These are phyloP conservation scores for Stellera chamaejasme DNA, from an alignment of 345 rosid species.

Conservation along the genomic window DNA sequence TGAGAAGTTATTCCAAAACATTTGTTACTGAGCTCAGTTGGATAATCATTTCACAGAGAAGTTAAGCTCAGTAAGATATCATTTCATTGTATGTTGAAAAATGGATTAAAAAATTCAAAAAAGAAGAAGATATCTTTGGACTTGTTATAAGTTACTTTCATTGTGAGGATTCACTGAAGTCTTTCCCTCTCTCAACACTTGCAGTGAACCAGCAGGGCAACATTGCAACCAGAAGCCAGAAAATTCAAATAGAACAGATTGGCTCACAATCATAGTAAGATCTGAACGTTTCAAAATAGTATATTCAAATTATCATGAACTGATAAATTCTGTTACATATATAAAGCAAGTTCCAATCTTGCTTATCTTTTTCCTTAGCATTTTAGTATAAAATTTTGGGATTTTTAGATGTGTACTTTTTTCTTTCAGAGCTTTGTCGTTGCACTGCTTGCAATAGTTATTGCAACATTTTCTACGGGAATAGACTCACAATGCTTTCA, in stretches of 20 bases:
- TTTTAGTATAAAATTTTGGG: no score
- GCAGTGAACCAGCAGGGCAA: conserved; percentile 92
- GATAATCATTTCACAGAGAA: no score
- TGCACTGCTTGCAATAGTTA: conserved; percentile 78
- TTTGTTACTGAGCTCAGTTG: no score
- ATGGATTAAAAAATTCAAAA: no score
- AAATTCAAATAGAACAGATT: conserved; percentile 72
- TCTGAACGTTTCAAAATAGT: conserved; percentile 6
- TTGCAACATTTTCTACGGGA: conserved; percentile 95
- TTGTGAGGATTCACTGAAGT: neutral
- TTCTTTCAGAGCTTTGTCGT: conserved; percentile 73
- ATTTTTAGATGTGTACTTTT: neutral
- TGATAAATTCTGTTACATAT: neutral
- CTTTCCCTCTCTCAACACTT: conserved; percentile 8
- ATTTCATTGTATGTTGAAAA: no score
- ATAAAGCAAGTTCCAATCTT: no score
- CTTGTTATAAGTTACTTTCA: neutral
- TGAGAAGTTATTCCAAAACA: no score
- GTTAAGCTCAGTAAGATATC: no score
- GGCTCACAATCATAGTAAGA: conserved; percentile 95
- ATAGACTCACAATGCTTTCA: conserved; percentile 93
- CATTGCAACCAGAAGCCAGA: conserved; percentile 82
- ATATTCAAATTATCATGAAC: neutral
- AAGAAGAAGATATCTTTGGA: no score
- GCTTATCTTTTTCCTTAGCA: no score